A percentile compares a stretch with the other conserved stretches of the same genome.
phyloP scores from a whole-genome alignment of 2,329 filamentous ascomycete genomes.

The Ceratocystis papillata region DNA sequence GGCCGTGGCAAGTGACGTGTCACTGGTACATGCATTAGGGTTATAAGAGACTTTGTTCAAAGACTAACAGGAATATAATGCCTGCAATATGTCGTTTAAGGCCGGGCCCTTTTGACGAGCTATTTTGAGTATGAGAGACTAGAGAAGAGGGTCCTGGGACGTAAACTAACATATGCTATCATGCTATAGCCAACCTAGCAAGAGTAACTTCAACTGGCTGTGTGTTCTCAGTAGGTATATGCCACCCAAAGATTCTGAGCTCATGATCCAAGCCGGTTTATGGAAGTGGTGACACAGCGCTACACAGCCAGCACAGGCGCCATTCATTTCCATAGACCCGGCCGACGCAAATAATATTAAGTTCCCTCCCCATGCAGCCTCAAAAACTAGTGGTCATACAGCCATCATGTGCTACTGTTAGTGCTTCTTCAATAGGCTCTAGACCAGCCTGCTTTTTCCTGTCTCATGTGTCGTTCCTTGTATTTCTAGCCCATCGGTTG shows the following conservation, averaged over 20 bases:
- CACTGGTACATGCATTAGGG: slow-evolving; percentile 4
- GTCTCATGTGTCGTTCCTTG: slow-evolving; percentile 3
- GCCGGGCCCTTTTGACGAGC: not conserved
- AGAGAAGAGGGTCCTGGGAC: no score
- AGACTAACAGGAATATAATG: not conserved
- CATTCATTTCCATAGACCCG: not conserved
- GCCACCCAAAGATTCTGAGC: not conserved
- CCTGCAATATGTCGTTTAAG: not conserved
- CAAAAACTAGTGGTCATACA: not conserved
- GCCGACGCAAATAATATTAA: not conserved
- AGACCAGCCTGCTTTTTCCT: not conserved
- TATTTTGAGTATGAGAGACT: not conserved
- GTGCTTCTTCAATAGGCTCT: not conserved
- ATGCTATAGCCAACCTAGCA: no score
- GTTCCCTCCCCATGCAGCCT: not conserved
- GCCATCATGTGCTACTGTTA: not conserved
- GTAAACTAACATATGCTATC: no score
- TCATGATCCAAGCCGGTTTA: not conserved
- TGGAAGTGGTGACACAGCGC: not conserved
- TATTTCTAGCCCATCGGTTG: not conserved
- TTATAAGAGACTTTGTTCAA: not conserved
- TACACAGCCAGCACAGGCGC: not conserved
- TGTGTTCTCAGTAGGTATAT: not conserved
- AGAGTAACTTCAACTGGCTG: no score
- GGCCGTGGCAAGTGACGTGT: not conserved